phyloP scores from a whole-genome alignment of 2,329 filamentous ascomycete species.

The Penicillium sp. region DNA sequence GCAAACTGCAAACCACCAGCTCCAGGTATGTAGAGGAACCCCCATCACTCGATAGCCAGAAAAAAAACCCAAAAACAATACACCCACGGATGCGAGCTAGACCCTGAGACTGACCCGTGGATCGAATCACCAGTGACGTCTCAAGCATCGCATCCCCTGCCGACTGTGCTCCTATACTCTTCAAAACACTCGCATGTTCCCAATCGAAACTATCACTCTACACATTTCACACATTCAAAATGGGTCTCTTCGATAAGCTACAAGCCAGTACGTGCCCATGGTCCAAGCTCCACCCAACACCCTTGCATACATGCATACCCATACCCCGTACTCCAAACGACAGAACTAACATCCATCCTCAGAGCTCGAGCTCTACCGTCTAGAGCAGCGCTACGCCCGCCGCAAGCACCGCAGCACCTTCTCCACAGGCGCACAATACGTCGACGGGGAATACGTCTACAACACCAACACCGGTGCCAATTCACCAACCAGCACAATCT shows the following conservation, averaged over 20 bases:
- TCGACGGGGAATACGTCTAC: constrained; percentile 95
- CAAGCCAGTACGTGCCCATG: constrained; percentile 47
- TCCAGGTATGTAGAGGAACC: background rate
- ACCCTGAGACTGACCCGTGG: background rate
- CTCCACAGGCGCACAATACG: constrained; percentile 83
- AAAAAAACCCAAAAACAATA: background rate
- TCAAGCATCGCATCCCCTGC: too few species aligned
- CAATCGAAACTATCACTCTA: background rate
- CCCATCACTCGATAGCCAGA: too few species aligned
- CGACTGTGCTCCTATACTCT: background rate
- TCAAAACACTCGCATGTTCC: background rate
- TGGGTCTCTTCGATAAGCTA: constrained; percentile 54
- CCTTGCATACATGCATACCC: background rate
- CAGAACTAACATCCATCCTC: constrained; percentile 25
- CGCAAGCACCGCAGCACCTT: constrained; percentile 89
- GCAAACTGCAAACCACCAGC: background rate
- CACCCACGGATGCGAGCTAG: background rate
- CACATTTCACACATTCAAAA: constrained; percentile 25
- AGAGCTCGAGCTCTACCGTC: constrained; percentile 84
- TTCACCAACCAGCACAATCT: constrained; percentile 39
- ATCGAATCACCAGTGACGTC: background rate
- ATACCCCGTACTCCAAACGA: background rate
- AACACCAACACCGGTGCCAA: constrained; percentile 42
- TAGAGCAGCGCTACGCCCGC: constrained; percentile 92
- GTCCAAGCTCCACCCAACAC: too few species aligned